Evolutionary conservation across 2,329 filamentous ascomycete genomes (phyloP), one percentile per base, ranked within the genome.

Genomic region (Aspergillus transmontanensis): DNA sequence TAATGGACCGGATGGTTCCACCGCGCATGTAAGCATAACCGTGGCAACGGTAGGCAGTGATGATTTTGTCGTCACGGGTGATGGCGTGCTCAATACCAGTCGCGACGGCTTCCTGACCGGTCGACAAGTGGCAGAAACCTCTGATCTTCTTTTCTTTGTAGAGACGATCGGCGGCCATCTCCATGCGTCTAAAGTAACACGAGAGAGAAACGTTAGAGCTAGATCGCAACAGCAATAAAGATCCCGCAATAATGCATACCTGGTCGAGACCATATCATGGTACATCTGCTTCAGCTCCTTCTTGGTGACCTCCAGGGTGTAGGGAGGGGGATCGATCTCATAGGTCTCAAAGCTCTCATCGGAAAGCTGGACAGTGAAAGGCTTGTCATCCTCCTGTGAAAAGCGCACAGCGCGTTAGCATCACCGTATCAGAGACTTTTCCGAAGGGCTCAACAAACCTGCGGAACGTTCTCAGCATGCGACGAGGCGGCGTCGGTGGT

Each of bases 91-190:
- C 95, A 76, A 99, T 98, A 79, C 95, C 95, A 73, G 94, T 90
- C 64, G 95, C 93, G 70, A 99, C 95, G 69, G 95, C 95, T 87
- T 99, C 95, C 84, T 99, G 95, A 68, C 95, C 95, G 64, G 91
- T 96, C 64, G 95, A 98, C 82, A 99, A 84, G 84, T 99, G 95
- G 85, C 95, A 99, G 91, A 99, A 99, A 84, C 95, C 95, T 75
- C 95, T 92, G 75, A 99, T 98, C 88, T 99, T 98, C 90, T 99
- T 99, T 86, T 98, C 95, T 87, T 99, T 99, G 92, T 99, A 99
- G 76, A 99, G 86, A 79, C 94, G 89, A 80, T 99, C 95, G 84
- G 95, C 93, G 71, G 94, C 94, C 94, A 99, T 97, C 84, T 99
- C 95, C 95, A 99, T 97, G 81, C 96, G 95, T 84, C 94, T 97